These are phyloP conservation scores for Yamagishiella unicocca DNA, from an alignment of 139 green algal species.

Conservation along the genomic window DNA sequence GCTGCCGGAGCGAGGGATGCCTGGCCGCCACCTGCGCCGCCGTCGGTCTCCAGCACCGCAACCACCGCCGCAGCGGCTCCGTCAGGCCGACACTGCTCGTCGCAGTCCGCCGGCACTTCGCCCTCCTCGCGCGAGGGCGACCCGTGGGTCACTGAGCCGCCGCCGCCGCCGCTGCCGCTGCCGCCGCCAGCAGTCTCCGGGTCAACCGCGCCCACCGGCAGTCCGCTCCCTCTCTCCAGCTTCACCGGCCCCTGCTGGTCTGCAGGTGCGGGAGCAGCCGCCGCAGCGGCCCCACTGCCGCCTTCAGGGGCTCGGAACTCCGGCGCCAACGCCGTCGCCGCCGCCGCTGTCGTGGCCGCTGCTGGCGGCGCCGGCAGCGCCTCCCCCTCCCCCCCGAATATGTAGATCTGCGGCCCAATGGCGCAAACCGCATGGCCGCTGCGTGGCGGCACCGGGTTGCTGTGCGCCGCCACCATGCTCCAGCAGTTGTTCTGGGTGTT, in stretches of 20 bases:
- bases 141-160: not conserved
- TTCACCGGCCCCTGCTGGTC: not conserved
- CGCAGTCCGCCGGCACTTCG: not conserved
- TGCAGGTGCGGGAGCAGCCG: not conserved
- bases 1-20: too few relatives aligned
- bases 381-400: slow-evolving; percentile 32
- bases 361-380: slow-evolving; percentile 11
- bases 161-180: not conserved
- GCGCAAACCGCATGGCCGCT: slow-evolving; percentile 29
- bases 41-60: too few relatives aligned
- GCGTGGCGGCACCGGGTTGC: slow-evolving; percentile 36
- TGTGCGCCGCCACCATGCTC: slow-evolving; percentile 21
- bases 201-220: too few relatives aligned
- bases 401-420: slow-evolving; percentile 16
- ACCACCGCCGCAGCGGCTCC: too few relatives aligned
- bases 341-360: too few relatives aligned
- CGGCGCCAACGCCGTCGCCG: not conserved
- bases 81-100: too few relatives aligned
- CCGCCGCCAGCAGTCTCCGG: not conserved
- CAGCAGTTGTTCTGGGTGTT: not conserved
- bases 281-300: not conserved
- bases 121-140: not conserved
- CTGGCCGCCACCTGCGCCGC: too few relatives aligned
- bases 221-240: too few relatives aligned
- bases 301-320: too few relatives aligned